Base-by-base conservation (phyloP, 768 basidiomycete genomes). In the Termitomyces sp. region DNA sequence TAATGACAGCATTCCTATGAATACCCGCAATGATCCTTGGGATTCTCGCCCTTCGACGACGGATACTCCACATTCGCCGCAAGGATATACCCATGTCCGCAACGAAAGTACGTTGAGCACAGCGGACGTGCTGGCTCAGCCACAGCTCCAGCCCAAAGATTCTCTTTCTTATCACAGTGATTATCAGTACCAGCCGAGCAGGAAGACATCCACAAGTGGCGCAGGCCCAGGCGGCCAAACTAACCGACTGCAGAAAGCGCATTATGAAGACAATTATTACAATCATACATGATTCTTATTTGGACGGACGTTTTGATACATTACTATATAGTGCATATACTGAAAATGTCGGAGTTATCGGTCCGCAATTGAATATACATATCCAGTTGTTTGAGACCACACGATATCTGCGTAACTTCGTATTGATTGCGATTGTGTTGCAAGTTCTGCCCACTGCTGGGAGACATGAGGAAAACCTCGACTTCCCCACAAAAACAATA, bases 21-120 rank as follows among this genome's bases (percentile, higher is more conserved):
- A 76, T 59, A 76, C 80, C 60, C 84, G 86, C 53, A 75, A 73
- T 59, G 85, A 86, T 64, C 79, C 85, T n/a, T 91, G 88, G 86
- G 83, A 89, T 55, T 73, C 81, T 27, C 77, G 85, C 54, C 72
- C 74, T 45, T 84, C 86, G 67, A 77, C 57, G 67, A 78, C 57
- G 56, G 76, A 75, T 21, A 61, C 62, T 41, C 61, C 67, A 30
- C 63, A 66, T 47, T 66, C 66, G 28, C 64, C 66, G 14, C 72
- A 68, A 51, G 69, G 69, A 10, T 79, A 76, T 56, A 68, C 72
- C 28, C 85, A 90, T 61, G 54, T 75, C 49, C 77, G 82, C 57
- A 73, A 81, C 50, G 75, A 76, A 54, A 89, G 88, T 65, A 70
- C 69, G 27, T 72, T 73, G 5, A 82, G 82, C 57, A 77, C 78